Evolutionary conservation across 495 filamentous ascomycete species (phyloP), one percentile per base, ranked within the genome.

Genomic region (Penicillium cosmopolitanum): DNA sequence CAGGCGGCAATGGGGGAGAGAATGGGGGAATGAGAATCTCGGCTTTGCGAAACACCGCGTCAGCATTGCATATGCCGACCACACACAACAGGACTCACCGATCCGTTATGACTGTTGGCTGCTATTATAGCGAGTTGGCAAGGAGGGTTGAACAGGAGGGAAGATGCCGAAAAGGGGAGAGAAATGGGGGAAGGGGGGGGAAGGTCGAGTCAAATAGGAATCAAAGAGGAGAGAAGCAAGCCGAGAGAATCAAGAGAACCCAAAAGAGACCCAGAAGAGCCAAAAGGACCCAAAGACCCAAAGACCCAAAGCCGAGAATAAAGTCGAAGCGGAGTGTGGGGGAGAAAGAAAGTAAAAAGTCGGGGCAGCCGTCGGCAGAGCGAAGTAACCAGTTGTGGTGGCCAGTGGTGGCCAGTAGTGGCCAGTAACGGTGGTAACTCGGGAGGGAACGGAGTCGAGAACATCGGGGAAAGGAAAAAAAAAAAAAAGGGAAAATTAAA

Each of bases 321-420:
- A 31, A 31, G 28, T 31, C 28, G 65, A 59, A 63, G 73, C 66
- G 66, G 69, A 77, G 74, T 75, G 72, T 75, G 72, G 74, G 74
- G 74, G 71, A 75, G 66, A 67, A 66, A 57, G 71, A 75, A 66
- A 31, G 28, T 31, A 67, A 66, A 62, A 55, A 62, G 69, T 73
- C 72, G 72, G 74, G 71, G 73, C 23, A 23, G 23, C 64, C 64
- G 63, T 69, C 67, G 73, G 67, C 67, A 68, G 72, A 66, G 71
- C 55, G 56, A 57, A 51, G 47, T 28, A 7, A 28, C 25, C 25
- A 28, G 19, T 21, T 21, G 19, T 21, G 19, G 19, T 21, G 19
- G 19, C 19, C 19, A 21, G 19, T 21, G 19, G 23, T 23, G 23
- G 23, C 23, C 23, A 23, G 23, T 23, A 3, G 23, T 23, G 23